Conservation (phyloP, 148 eudicot genomes). For the Rhododendron griersonianum region DNA sequence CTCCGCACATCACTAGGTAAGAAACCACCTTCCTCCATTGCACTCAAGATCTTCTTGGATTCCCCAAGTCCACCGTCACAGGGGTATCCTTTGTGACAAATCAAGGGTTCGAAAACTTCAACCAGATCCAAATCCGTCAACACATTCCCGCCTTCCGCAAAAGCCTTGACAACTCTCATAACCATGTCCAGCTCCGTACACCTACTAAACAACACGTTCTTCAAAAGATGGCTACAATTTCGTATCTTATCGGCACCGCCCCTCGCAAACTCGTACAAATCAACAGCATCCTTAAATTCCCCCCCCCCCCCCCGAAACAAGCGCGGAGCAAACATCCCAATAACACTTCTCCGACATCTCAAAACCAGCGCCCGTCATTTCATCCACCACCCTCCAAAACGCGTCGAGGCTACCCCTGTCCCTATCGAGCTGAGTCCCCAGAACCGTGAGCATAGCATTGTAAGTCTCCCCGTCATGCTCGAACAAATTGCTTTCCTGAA, state of each 20-base stretch:
- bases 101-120: conserved; percentile 61
- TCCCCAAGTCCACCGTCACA: no score
- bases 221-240: conserved; percentile 55
- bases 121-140: conserved; percentile 38
- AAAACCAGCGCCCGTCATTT: conserved; percentile 54
- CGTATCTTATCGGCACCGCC: conserved; percentile 44
- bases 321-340: background rate
- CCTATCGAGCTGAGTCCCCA: conserved; percentile 33
- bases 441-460: conserved; percentile 45
- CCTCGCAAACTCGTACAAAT: conserved; percentile 58
- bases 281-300: conserved; percentile 60
- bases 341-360: conserved; percentile 30
- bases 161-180: conserved; percentile 40
- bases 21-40: no score
- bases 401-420: conserved; percentile 26
- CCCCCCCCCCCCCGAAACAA: background rate
- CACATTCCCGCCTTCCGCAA: conserved; percentile 39
- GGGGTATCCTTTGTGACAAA: background rate
- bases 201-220: conserved; percentile 38
- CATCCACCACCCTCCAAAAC: conserved; percentile 61
- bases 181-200: conserved; percentile 53
- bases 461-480: conserved; percentile 53
- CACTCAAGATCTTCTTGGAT: no score
- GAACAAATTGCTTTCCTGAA: conserved; percentile 55
- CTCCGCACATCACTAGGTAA: conserved; percentile 7